Percentiles rank a stretch among this genome's conserved stretches.
phyloP scores from a whole-genome alignment of 179 eudicot genomes.

The Camellia oleifera region DNA sequence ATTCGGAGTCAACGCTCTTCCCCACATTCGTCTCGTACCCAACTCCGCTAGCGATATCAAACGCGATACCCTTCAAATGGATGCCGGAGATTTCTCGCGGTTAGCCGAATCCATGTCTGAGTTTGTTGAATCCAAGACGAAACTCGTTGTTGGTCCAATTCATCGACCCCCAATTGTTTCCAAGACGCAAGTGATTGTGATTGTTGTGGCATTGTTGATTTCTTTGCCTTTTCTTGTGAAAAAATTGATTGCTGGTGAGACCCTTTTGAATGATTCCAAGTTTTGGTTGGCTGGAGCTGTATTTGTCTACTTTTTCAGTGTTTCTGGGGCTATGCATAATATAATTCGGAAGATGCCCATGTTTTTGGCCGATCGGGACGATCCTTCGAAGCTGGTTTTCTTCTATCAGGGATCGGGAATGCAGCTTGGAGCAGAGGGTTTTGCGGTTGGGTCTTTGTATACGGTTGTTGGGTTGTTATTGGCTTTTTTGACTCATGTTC shows the following conservation, averaged over 20 bases:
- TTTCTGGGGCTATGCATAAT: slow-evolving; percentile 88
- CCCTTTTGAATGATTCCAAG: slow-evolving; percentile 58
- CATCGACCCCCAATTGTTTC: slow-evolving; percentile 57
- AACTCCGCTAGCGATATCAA: slow-evolving; percentile 25
- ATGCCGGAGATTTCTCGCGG: slow-evolving; percentile 38
- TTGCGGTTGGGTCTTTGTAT: slow-evolving; percentile 74
- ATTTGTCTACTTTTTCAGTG: slow-evolving; percentile 86
- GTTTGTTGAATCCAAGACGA: slow-evolving; percentile 44
- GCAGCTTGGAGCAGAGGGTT: slow-evolving; percentile 97
- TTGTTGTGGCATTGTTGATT: slow-evolving; percentile 21
- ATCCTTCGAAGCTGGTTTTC: slow-evolving; percentile 61
- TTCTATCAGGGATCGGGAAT: slow-evolving; percentile 91
- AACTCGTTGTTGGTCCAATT: slow-evolving; percentile 46
- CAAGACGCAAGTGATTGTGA: slow-evolving; percentile 33
- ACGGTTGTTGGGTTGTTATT: slow-evolving; percentile 79
- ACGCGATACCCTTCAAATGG: slow-evolving; percentile 43
- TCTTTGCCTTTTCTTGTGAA: slow-evolving; percentile 47
- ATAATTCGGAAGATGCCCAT: slow-evolving; percentile 89
- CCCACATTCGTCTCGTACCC: slow-evolving; percentile 56
- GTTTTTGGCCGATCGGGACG: slow-evolving; percentile 70
- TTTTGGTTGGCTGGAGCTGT: slow-evolving; percentile 64
- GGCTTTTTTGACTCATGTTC: slow-evolving; percentile 66
- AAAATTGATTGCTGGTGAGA: slow-evolving; percentile 47
- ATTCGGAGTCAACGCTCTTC: slow-evolving; percentile 56
- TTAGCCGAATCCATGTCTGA: slow-evolving; percentile 54